phyloP scores from a whole-genome alignment of 257 asterid species.

The Solanum megistacrolobum region DNA sequence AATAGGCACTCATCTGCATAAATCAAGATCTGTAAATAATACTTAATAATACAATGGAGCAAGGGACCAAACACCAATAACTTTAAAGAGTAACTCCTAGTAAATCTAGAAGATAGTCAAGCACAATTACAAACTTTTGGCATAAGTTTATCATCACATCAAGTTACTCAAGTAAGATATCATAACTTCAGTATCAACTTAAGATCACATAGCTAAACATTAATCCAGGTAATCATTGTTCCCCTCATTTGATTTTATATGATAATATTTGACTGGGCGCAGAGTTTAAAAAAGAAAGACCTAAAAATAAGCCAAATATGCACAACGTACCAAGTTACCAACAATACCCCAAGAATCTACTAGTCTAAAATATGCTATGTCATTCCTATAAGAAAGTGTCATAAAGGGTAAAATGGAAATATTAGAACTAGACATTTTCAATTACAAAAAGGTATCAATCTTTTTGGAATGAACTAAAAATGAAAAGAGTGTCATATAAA shows the following conservation, averaged over 20 bases:
- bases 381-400: background rate
- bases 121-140: background rate
- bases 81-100: background rate
- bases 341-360: background rate
- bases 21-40: background rate
- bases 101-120: background rate
- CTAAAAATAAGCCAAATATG: background rate
- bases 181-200: background rate
- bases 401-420: background rate
- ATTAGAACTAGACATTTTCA: background rate
- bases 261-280: background rate
- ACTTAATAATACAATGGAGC: background rate
- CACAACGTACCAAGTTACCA: background rate
- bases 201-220: background rate
- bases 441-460: background rate
- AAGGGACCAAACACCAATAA: background rate
- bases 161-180: background rate
- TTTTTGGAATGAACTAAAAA: background rate
- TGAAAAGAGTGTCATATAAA: background rate
- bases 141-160: background rate
- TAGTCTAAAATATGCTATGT: background rate
- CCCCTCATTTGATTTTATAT: background rate
- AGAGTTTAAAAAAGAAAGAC: background rate
- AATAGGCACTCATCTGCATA: constrained; percentile 86
- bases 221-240: background rate